Evolutionary conservation across 306 rosid genomes (phyloP), one percentile per base, ranked within the genome.

Genomic region (Vachellia collinsii): DNA sequence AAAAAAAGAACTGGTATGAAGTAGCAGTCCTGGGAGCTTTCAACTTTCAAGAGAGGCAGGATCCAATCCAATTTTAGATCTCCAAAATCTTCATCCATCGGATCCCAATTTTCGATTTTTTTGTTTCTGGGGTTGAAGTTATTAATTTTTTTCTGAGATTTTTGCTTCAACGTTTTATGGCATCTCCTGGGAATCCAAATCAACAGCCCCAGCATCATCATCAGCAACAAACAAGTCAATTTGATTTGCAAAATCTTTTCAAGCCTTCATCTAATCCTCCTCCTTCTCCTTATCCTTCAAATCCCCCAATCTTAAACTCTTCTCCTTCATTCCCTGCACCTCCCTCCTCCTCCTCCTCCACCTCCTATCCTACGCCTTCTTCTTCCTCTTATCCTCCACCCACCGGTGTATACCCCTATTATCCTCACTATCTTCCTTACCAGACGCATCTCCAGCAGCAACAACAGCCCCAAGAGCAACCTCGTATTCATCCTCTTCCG

Each of bases 351-450:
- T 78, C 92, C 17, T 22, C 90, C 66, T 70, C 91, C 12, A n/a
- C n/a, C n/a, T n/a, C 34, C 34, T 86, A 76, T 62, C 88, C 86
- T 1, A 58, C 86, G 22, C 83, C 61, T 17, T 53, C 94, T 50
- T 88, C 94, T 36, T 85, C 94, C 70, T 91, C 94, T 5, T 91
- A 87, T 82, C 94, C 94, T 68, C 94, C 94, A 13, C 85, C 91
- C 2, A 87, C 94, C 78, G 94, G 92, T 42, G 79, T 88, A 42
- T 78, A 83, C 82, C 86, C 88, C 37, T 88, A 65, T 81, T 81
- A 86, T 43, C 87, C 91, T 78, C 85, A 83, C 87, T 87, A 67
- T 72, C 84, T 87, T 37, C 89, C 87, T 44, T 86, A 82, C 34
- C 87, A 79, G 50, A 62, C 4, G 42, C 80, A 69, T 22, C 81